A percentile compares a stretch with the other conserved stretches of the same genome.
Evolutionary conservation across 164 flowering plant species (phyloP).

Genomic region (Cinnamomum micranthum): DNA sequence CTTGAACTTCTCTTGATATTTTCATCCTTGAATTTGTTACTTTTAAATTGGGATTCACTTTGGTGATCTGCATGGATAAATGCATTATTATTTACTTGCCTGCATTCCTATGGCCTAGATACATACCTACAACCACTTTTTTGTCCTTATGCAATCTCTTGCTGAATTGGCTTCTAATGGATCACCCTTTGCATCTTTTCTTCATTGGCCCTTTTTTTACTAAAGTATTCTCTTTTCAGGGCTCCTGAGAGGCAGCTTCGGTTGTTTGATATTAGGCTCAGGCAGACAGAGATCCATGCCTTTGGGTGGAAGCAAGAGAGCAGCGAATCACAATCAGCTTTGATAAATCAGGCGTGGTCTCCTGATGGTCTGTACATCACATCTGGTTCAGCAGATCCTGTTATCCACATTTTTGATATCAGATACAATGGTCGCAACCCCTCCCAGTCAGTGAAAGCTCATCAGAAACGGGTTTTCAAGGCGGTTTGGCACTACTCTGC

Average conservation of each 20-base stretch:
- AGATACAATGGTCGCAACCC: conserved; percentile 63
- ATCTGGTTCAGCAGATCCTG: conserved; percentile 90
- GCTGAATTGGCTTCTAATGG: neutral
- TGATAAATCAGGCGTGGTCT: conserved; percentile 95
- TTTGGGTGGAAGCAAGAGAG: conserved; percentile 95
- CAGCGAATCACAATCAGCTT: conserved; percentile 89
- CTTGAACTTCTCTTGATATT: neutral
- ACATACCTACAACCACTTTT: neutral
- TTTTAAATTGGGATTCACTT: no score
- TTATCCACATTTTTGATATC: conserved; percentile 85
- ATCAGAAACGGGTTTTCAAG: conserved; percentile 88
- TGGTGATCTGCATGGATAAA: no score
- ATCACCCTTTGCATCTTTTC: no score
- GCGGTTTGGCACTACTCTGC: conserved; percentile 75
- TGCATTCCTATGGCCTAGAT: neutral
- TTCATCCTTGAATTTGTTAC: neutral
- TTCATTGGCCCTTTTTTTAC: neutral
- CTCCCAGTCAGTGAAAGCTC: conserved; percentile 80
- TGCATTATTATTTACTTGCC: no score
- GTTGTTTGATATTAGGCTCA: conserved; percentile 69
- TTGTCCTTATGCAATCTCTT: neutral
- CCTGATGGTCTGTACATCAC: conserved; percentile 81
- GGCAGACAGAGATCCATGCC: conserved; percentile 67
- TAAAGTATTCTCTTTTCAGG: conserved; percentile 37
- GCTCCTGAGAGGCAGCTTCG: conserved; percentile 73